A percentile compares a stretch with the other conserved stretches of the same genome.
Conservation (phyloP, 129 eudicot species). For the Pseudognaphalium luteoalbum region DNA sequence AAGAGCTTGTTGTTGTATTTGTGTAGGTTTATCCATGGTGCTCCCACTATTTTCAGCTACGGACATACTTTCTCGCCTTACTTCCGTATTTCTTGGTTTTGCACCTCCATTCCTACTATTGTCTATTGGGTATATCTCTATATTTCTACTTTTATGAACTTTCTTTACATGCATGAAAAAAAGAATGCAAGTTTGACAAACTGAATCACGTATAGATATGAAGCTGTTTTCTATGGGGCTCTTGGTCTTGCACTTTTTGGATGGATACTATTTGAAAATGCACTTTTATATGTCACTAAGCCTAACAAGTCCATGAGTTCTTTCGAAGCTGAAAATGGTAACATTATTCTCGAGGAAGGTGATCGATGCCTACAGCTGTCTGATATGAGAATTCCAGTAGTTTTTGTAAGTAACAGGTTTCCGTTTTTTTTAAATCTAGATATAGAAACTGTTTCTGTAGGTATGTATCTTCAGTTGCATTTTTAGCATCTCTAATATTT, state of each 20-base stretch:
- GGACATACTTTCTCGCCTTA: constrained; percentile 75
- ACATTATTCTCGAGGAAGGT: constrained; percentile 46
- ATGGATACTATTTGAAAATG: constrained; percentile 89
- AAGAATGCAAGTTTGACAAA: neutral
- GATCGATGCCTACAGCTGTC: constrained; percentile 67
- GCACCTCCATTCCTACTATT: constrained; percentile 93
- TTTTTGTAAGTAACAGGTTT: constrained; percentile 63
- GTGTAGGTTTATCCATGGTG: constrained; percentile 66
- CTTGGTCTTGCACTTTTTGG: constrained; percentile 89
- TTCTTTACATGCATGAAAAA: neutral
- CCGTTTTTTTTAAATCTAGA: neutral
- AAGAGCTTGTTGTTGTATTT: constrained; percentile 13
- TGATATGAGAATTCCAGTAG: constrained; percentile 78
- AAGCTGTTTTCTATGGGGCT: constrained; percentile 91
- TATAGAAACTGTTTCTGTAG: constrained; percentile 4
- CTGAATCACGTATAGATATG: constrained; percentile 58
- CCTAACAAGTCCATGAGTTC: constrained; percentile 40
- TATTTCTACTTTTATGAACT: neutral
- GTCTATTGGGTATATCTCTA: constrained; percentile 74
- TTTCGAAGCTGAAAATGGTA: constrained; percentile 42
- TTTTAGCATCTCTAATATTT: constrained; percentile 16
- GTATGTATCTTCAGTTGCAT: constrained; percentile 7
- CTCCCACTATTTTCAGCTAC: constrained; percentile 89
- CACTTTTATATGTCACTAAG: constrained; percentile 49
- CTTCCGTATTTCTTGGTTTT: constrained; percentile 90